These are phyloP conservation scores for Trifolium fragiferum DNA, from an alignment of 306 rosid genomes.

Conservation along the genomic window DNA sequence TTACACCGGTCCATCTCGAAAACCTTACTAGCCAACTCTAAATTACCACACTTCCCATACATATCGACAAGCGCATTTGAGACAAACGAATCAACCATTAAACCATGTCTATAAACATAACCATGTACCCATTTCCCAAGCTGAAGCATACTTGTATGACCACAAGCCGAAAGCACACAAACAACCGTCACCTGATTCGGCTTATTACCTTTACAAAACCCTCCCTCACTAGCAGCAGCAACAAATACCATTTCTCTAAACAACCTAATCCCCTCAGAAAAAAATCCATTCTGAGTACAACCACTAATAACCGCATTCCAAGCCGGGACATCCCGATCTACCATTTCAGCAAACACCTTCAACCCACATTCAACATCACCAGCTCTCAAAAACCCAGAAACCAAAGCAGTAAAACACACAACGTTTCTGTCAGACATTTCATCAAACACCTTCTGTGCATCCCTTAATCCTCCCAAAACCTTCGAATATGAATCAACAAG, in stretches of 20 bases:
- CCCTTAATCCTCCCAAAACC: slow-evolving; percentile 34
- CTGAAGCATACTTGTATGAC: slow-evolving; percentile 74
- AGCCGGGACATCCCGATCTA: slow-evolving; percentile 69
- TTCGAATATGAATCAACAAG: slow-evolving; percentile 62
- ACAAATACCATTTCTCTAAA: slow-evolving; percentile 59
- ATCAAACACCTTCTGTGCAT: slow-evolving; percentile 64
- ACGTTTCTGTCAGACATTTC: slow-evolving; percentile 72
- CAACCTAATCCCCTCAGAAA: slow-evolving; percentile 61
- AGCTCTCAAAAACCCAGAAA: slow-evolving; percentile 64
- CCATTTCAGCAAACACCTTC: slow-evolving; percentile 63
- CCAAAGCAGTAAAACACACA: slow-evolving; percentile 71
- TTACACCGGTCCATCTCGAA: slow-evolving; percentile 60
- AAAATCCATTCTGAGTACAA: slow-evolving; percentile 77
- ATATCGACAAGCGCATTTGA: slow-evolving; percentile 74
- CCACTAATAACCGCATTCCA: slow-evolving; percentile 86
- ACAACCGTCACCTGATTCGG: slow-evolving; percentile 73
- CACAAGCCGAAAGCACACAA: slow-evolving; percentile 81
- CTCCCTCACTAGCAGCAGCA: slow-evolving; percentile 32
- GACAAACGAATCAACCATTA: slow-evolving; percentile 54
- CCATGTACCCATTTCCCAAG: slow-evolving; percentile 85
- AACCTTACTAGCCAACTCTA: slow-evolving; percentile 59
- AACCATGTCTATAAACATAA: slow-evolving; percentile 59
- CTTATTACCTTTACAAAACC: slow-evolving; percentile 36
- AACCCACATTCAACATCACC: slow-evolving; percentile 66
- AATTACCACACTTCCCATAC: slow-evolving; percentile 86